A percentile compares a stretch with the other conserved stretches of the same genome.
Evolutionary conservation across 208 protist genomes (phyloP).

Genomic region (Lotmaria passim): DNA sequence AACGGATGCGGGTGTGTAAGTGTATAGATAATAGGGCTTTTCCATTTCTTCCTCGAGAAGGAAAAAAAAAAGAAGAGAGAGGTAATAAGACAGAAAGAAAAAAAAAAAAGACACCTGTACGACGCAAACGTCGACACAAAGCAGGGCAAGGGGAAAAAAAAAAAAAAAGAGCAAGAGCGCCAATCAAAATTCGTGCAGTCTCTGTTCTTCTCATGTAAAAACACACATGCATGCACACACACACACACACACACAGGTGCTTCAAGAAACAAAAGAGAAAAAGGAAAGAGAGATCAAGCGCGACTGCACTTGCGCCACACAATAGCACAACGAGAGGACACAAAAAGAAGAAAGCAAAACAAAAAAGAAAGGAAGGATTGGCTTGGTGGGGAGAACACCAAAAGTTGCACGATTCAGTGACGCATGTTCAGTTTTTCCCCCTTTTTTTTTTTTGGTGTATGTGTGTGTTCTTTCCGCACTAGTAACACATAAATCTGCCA

Average conservation of each 20-base stretch:
- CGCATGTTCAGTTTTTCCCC: too few relatives aligned
- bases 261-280: not conserved
- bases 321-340: not conserved
- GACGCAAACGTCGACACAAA: not conserved
- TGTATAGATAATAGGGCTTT: too few relatives aligned
- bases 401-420: too few relatives aligned
- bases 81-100: not conserved
- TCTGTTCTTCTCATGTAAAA: not conserved
- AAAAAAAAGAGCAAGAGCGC: not conserved
- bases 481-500: too few relatives aligned
- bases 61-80: not conserved
- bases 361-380: slow-evolving; percentile 11
- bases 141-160: too few relatives aligned
- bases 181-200: too few relatives aligned
- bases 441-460: too few relatives aligned
- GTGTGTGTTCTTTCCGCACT: too few relatives aligned
- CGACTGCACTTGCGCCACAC: not conserved
- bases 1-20: not conserved
- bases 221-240: not conserved
- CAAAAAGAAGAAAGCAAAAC: not conserved
- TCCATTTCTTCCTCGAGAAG: too few relatives aligned
- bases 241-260: too few relatives aligned
- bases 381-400: too few relatives aligned
- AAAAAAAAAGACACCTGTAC: not conserved
- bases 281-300: not conserved